Evolutionary conservation across 805 yeast genomes (phyloP), one percentile per base, ranked within the genome.

Genomic region (Cyberlindnera maclurae): DNA sequence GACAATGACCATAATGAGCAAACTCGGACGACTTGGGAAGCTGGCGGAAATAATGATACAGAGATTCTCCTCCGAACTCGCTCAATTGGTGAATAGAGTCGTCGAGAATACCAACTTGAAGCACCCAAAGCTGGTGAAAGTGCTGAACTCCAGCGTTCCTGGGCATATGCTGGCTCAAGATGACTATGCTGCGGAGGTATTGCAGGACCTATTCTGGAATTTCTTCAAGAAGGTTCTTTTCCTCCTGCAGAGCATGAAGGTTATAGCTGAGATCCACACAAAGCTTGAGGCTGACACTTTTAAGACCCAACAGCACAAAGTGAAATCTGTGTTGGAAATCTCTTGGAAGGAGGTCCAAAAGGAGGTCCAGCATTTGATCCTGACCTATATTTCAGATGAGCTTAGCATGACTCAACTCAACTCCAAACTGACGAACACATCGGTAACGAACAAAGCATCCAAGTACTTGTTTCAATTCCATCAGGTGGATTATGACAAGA

Each of bases 131-230:
- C 42, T 64, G 26, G 43, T 66, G 28, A 63, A 64, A 39, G 46
- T 58, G 20, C 40, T 58, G 7, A 55, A 46, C 24, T 33, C 49
- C 7, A 26, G 46, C 1, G 43, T 35, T 11, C 13, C 28, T 27
- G 18, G 27, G 36, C 26, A 18, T 13, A 36, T 26, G 28, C 13
- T 62, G 27, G 50, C 55, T 18, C 43, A 51, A 28, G 55, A 70
- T 42, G 81, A 77, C 42, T 64, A 69, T 10, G 58, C 75, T 11
- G 71, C 78, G 0, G 57, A 71, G 0, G 69, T 85, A 1, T 60
- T 88, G 26, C 76, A 79, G 46, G 87, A 85, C 44, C 68, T 87
- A 30, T 82, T 83, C 45, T 76, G 83, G 58, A 68, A 77, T 8
- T 67, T 86, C n/a, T 87, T 82, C 51, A 64, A 75, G 22, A 79